Percentiles rank a stretch among this genome's conserved stretches.
Conservation (phyloP, 352 stramenopile species). For the Phytophthora sp. region DNA sequence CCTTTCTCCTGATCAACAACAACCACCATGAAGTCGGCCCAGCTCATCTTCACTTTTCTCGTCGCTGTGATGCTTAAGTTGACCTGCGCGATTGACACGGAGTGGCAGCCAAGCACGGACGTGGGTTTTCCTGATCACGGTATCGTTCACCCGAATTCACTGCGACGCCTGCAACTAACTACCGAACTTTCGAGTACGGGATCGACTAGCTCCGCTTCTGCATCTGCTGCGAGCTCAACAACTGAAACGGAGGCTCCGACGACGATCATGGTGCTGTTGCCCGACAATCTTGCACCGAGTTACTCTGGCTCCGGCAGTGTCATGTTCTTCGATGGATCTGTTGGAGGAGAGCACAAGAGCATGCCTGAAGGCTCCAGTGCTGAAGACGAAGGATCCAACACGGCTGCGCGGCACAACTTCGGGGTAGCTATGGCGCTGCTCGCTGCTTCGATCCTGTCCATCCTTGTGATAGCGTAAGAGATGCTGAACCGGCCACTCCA, state of each 20-base stretch:
- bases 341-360: constrained; percentile 24
- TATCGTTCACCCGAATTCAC: constrained; percentile 6
- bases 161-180: constrained; percentile 37
- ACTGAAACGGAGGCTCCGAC: constrained; percentile 39
- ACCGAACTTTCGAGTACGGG: constrained; percentile 21
- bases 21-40: constrained; percentile 34
- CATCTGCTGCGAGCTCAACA: constrained; percentile 21
- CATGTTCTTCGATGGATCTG: constrained; percentile 44
- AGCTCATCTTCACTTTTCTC: constrained; percentile 33
- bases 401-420: constrained; percentile 10
- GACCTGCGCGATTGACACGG: constrained; percentile 13
- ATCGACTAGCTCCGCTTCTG: constrained; percentile 17
- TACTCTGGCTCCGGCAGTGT: constrained; percentile 52
- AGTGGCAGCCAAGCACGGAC: constrained; percentile 31
- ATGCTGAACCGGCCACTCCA: not conserved
- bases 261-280: constrained; percentile 67
- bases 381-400: constrained; percentile 20
- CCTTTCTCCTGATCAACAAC: not conserved
- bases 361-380: constrained; percentile 19
- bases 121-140: constrained; percentile 31
- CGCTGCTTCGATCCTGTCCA: constrained; percentile 21
- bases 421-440: constrained; percentile 16
- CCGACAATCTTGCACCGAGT: constrained; percentile 49
- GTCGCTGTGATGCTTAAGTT: constrained; percentile 15
- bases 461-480: constrained; percentile 24